phyloP scores from a whole-genome alignment of 2,329 filamentous ascomycete genomes.

The Scedosporium boydii region DNA sequence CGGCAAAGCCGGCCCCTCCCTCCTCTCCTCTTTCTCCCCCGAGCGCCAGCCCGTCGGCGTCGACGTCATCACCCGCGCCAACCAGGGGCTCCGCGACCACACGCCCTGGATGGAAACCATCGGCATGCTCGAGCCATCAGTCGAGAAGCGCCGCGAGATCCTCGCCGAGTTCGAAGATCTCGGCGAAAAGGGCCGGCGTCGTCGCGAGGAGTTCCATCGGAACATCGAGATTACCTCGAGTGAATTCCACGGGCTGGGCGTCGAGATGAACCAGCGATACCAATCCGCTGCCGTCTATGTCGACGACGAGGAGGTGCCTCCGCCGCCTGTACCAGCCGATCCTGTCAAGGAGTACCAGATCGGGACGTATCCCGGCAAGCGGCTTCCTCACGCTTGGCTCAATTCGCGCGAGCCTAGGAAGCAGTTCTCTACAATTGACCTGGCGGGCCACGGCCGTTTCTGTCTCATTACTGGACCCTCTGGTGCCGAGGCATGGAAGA shows the following conservation, averaged over 20 bases:
- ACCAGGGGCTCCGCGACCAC: conserved; percentile 46
- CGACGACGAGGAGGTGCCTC: conserved; percentile 26
- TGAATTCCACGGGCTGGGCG: conserved; percentile 46
- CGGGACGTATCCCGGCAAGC: conserved; percentile 47
- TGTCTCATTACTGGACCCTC: conserved; percentile 38
- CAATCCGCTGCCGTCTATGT: conserved; percentile 32
- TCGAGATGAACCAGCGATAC: conserved; percentile 52
- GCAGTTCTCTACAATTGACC: conserved; percentile 46
- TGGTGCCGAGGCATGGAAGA: conserved; percentile 45
- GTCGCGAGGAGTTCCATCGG: conserved; percentile 27
- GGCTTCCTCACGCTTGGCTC: conserved; percentile 56
- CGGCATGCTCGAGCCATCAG: conserved; percentile 28
- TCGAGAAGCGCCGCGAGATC: conserved; percentile 26
- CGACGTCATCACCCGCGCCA: conserved; percentile 42
- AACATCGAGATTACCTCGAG: conserved; percentile 31
- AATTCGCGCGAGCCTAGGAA: conserved; percentile 34
- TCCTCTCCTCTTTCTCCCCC: conserved; percentile 32
- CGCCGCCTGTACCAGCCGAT: conserved; percentile 21
- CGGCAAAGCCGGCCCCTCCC: conserved; percentile 18
- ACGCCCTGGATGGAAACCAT: conserved; percentile 32
- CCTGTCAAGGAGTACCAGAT: conserved; percentile 30
- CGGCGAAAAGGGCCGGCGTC: conserved; percentile 24
- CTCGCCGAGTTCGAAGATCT: conserved; percentile 31
- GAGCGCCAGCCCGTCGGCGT: conserved; percentile 41
- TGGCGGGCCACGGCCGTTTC: conserved; percentile 47